A percentile compares a stretch with the other conserved stretches of the same genome.
Evolutionary conservation across 371 early-diverging fungal species (phyloP).

Genomic region (Apophysomyces elegans): DNA sequence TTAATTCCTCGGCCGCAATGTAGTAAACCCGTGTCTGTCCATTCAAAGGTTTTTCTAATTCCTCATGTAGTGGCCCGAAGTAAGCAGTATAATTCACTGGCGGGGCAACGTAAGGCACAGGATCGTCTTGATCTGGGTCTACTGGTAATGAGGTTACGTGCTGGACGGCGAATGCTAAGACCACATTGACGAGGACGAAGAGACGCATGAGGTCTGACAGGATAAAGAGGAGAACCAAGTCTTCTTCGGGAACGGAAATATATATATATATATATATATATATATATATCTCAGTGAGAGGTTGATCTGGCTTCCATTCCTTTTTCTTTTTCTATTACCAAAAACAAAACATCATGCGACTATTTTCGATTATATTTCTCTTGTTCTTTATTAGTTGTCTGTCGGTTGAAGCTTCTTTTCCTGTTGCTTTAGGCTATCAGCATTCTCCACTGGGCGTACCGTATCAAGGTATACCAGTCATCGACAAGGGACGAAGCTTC

Average conservation of each 20-base stretch:
- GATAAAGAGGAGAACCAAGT: not conserved
- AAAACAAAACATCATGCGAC: conserved; percentile 7
- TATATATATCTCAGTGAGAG: not conserved
- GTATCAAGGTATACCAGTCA: conserved; percentile 21
- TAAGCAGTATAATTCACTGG: conserved; percentile 22
- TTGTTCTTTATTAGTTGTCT: not conserved
- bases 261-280: not conserved
- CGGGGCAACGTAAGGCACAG: conserved; percentile 10
- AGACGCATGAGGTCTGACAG: not conserved
- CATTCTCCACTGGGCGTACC: conserved; percentile 32
- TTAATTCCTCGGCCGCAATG: conserved; percentile 39
- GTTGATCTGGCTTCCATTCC: not conserved
- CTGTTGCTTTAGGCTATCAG: not conserved
- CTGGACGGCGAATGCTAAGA: not conserved
- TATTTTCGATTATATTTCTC: not conserved
- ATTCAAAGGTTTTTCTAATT: conserved; percentile 28
- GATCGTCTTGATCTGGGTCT: conserved; percentile 1
- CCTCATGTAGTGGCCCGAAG: conserved; percentile 38
- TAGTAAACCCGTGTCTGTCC: conserved; percentile 40
- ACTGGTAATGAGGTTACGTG: not conserved
- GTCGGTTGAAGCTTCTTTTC: not conserved
- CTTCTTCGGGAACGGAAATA: not conserved
- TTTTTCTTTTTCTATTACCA: not conserved
- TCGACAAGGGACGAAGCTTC: not conserved
- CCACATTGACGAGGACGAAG: not conserved